Evolutionary conservation across 2,329 filamentous ascomycete genomes (phyloP), one percentile per base, ranked within the genome.

Genomic region (Fusarium sp.): DNA sequence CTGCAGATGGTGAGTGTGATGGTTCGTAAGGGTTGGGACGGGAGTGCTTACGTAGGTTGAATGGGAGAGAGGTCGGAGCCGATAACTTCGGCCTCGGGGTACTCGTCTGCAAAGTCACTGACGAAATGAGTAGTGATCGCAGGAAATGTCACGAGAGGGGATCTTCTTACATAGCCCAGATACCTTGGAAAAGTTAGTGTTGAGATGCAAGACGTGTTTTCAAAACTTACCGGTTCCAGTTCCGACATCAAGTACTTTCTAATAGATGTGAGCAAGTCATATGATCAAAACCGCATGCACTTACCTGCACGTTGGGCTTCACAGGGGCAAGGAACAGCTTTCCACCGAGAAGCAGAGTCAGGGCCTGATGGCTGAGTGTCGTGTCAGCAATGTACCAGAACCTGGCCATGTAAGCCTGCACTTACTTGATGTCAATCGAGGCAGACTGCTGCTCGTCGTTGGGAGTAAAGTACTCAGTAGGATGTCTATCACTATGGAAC

Each of bases 351-450:
- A 73, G 48, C 22, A 63, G 23, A 1, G 66, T 73, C 25, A 73
- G 44, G 27, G 70, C 70, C 30, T 73, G 71, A 22, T 73, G 68
- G 25, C 71, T 73, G n/a, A 4, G 1, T 17, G 14, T 4, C 15
- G 3, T 7, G 20, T 56, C 2, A 65, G 41, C 7, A 55, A 7
- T 4, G 10, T n/a, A 9, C 17, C 9, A 8, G 9, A 37, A 11
- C 13, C 1, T 10, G 2, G 2, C 7, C 11, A 1, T 1, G 0
- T 1, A 2, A 4, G 7, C 2, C 1, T 10, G 10, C 27, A 20
- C 65, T 17, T 10, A 70, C 71, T 67, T 73, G 35, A 73, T 73
- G 27, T 73, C 71, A 13, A 73, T 72, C 20, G 71, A 73, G 2
- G 62, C 61, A 7, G 70, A 67, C 45, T 73, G 71, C 48, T 71